A percentile compares a stretch with the other conserved stretches of the same genome.
Conservation (phyloP, 805 yeast genomes). For the Yarrowia sp. region DNA sequence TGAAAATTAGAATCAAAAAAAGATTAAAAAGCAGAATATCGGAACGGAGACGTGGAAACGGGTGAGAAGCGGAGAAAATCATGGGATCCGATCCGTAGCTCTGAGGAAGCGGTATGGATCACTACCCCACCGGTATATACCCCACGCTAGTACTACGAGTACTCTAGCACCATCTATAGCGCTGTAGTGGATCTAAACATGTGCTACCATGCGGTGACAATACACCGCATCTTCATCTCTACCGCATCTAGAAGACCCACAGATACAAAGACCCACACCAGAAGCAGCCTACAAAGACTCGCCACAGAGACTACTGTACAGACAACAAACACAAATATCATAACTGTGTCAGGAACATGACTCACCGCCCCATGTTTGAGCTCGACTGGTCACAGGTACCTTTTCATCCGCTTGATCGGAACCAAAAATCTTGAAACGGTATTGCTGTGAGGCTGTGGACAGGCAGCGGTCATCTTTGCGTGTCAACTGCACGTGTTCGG, state of each 20-base stretch:
- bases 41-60: constrained; percentile 8
- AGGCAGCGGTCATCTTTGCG: constrained; percentile 32
- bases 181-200: not conserved
- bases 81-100: no score
- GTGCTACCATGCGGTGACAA: no score
- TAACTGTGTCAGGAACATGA: not conserved
- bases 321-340: no score
- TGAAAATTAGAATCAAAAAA: no score
- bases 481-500: constrained; percentile 18
- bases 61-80: no score
- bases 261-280: not conserved
- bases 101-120: no score
- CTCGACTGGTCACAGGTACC: constrained; percentile 19
- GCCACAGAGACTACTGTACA: no score
- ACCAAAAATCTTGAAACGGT: constrained; percentile 13
- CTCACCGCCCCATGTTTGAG: constrained; percentile 1
- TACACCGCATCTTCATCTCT: not conserved
- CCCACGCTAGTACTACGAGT: not conserved
- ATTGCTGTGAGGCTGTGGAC: constrained; percentile 30
- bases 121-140: not conserved
- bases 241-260: constrained; percentile 17
- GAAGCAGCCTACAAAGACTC: not conserved
- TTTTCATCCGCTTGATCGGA: constrained; percentile 20
- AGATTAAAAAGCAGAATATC: not conserved
- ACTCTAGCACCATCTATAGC: not conserved